Conservation (phyloP, 345 rosid genomes). For the Erucastrum elatum region DNA sequence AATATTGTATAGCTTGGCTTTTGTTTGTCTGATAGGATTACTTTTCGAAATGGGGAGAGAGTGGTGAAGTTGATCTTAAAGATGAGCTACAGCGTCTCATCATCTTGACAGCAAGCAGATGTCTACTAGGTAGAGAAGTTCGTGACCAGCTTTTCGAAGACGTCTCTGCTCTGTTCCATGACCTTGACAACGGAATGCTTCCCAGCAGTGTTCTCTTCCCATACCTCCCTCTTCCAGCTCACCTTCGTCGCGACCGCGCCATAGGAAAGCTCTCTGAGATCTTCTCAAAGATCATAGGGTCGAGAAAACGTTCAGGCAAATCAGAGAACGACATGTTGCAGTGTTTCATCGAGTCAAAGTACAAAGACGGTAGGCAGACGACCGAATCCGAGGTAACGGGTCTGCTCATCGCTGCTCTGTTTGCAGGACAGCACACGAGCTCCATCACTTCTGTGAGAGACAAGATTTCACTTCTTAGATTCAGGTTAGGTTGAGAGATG, state of each 20-base stretch:
- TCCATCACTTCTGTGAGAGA: too few species aligned
- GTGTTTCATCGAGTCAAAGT: slow-evolving; percentile 92
- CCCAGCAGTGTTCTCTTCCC: slow-evolving; percentile 95
- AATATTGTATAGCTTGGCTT: neutral
- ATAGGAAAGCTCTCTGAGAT: slow-evolving; percentile 77
- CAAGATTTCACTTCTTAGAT: too few species aligned
- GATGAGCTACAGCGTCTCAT: slow-evolving; percentile 88
- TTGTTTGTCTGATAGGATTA: slow-evolving; percentile 5
- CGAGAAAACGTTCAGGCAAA: slow-evolving; percentile 68
- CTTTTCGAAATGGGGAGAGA: slow-evolving; percentile 95
- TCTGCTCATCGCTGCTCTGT: slow-evolving; percentile 92
- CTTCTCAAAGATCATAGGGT: slow-evolving; percentile 69
- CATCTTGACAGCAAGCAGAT: slow-evolving; percentile 98
- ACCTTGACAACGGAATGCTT: slow-evolving; percentile 96
- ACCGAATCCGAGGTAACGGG: slow-evolving; percentile 89
- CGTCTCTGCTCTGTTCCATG: slow-evolving; percentile 91
- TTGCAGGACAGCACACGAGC: slow-evolving; percentile 99
- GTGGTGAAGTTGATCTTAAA: slow-evolving; percentile 90
- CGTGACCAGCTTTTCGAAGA: slow-evolving; percentile 95
- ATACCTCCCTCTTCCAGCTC: slow-evolving; percentile 91
- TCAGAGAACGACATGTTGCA: slow-evolving; percentile 94
- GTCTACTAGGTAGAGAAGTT: slow-evolving; percentile 87
- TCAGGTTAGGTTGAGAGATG: too few species aligned
- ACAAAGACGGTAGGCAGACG: slow-evolving; percentile 87
- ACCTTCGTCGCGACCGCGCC: slow-evolving; percentile 87